Percentiles rank a stretch among this genome's conserved stretches.
phyloP scores from a whole-genome alignment of 495 filamentous ascomycete species.

The Talaromyces proteolyticus region DNA sequence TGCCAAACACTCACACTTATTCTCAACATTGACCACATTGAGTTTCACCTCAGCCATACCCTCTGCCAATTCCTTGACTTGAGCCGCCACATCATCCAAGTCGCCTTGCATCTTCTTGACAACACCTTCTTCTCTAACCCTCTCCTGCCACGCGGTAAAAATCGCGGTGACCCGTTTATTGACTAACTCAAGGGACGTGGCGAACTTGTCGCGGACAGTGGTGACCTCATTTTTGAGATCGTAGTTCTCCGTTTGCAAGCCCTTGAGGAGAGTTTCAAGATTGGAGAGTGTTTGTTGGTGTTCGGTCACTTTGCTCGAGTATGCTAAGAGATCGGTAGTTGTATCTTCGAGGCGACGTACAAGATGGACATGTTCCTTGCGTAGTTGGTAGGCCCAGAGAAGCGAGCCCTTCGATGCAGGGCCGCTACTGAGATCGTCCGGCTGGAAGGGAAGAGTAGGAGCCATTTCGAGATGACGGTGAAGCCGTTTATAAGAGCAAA shows the following conservation, averaged over 20 bases:
- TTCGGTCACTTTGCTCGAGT: constrained; percentile 1
- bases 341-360: constrained; percentile 12
- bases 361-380: constrained; percentile 25
- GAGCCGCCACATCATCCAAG: neutral
- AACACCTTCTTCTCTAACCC: neutral
- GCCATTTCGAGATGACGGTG: too few relatives aligned
- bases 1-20: neutral
- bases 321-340: constrained; percentile 5
- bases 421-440: neutral
- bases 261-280: constrained; percentile 10
- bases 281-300: constrained; percentile 3
- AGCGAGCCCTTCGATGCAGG: constrained; percentile 10
- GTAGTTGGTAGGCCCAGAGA: constrained; percentile 30
- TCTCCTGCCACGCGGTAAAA: too few relatives aligned
- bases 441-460: neutral
- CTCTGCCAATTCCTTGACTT: constrained; percentile 1
- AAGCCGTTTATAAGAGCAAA: too few relatives aligned
- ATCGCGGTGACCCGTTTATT: neutral
- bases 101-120: neutral
- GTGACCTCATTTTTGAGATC: constrained; percentile 3
- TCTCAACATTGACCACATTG: neutral
- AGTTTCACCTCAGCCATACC: neutral
- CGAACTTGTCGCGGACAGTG: neutral
- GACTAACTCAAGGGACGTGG: neutral
- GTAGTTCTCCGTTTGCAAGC: constrained; percentile 12